These are phyloP conservation scores for Psilocybe mexicana DNA, from an alignment of 1,284 basidiomycete species.

Conservation along the genomic window DNA sequence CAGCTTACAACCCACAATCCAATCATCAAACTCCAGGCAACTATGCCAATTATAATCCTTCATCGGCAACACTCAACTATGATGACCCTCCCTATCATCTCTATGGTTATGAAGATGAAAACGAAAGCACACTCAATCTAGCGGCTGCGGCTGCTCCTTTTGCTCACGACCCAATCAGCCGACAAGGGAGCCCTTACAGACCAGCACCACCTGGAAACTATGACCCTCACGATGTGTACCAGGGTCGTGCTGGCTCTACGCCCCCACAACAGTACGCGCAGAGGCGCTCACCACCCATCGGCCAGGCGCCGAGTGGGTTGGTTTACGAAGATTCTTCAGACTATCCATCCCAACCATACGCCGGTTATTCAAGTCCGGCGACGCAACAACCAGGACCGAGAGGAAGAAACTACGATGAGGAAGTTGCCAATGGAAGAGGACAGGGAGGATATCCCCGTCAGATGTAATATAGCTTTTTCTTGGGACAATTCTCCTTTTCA, in stretches of 20 bases:
- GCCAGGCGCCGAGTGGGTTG: constrained; percentile 28
- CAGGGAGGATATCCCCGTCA: constrained; percentile 26
- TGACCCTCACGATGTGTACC: constrained; percentile 54
- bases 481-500: constrained; percentile 16
- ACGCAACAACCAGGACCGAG: constrained; percentile 17
- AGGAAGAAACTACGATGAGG: constrained; percentile 33
- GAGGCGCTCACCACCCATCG: constrained; percentile 16
- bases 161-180: constrained; percentile 41
- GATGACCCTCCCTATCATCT: constrained; percentile 47
- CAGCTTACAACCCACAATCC: constrained; percentile 63
- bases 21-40: constrained; percentile 46
- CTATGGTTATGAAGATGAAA: constrained; percentile 52
- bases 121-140: constrained; percentile 61
- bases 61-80: constrained; percentile 51
- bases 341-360: constrained; percentile 19
- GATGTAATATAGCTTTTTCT: constrained; percentile 24
- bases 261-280: constrained; percentile 22
- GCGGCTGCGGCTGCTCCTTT: constrained; percentile 56
- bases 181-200: constrained; percentile 28
- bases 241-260: constrained; percentile 40
- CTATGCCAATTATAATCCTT: constrained; percentile 56
- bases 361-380: constrained; percentile 14
- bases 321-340: constrained; percentile 34
- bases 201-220: constrained; percentile 29
- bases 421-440: constrained; percentile 28